These are phyloP conservation scores for Sporodiniella umbellata DNA, from an alignment of 371 early-diverging fungal species.

Conservation along the genomic window DNA sequence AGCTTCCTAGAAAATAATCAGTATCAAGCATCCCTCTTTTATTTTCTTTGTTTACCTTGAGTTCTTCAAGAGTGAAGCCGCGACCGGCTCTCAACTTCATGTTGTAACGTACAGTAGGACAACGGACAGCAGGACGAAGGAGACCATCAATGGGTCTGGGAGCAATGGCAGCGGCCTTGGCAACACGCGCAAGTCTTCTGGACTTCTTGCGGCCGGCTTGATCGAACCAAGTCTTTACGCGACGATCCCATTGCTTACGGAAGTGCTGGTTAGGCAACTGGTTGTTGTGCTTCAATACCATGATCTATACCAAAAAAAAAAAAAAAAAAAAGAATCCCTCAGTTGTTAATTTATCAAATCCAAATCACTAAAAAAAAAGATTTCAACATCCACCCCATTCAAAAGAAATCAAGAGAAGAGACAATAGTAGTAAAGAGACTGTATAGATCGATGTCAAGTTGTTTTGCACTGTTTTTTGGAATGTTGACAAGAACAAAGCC, in stretches of 20 bases:
- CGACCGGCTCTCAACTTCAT: slow-evolving; percentile 97
- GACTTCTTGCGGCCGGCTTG: slow-evolving; percentile 97
- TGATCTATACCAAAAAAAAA: slow-evolving; percentile 21
- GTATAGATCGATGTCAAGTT: too few relatives aligned
- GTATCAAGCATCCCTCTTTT: not conserved
- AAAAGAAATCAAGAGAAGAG: too few relatives aligned
- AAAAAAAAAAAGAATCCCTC: too few relatives aligned
- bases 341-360: too few relatives aligned
- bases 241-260: slow-evolving; percentile 98
- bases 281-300: slow-evolving; percentile 97
- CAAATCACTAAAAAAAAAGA: too few relatives aligned
- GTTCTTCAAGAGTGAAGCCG: slow-evolving; percentile 99
- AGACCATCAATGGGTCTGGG: slow-evolving; percentile 98
- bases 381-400: too few relatives aligned
- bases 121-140: slow-evolving; percentile 97
- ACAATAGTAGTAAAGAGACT: too few relatives aligned
- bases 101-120: slow-evolving; percentile 99
- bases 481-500: too few relatives aligned
- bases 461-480: too few relatives aligned
- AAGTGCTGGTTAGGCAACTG: slow-evolving; percentile 98
- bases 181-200: slow-evolving; percentile 84
- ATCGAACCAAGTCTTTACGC: slow-evolving; percentile 99
- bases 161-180: slow-evolving; percentile 96
- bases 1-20: slow-evolving; percentile 64
- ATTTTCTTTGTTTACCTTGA: slow-evolving; percentile 67